A percentile compares a stretch with the other conserved stretches of the same genome.
These are phyloP conservation scores for Lepiota brunneoincarnata DNA, from an alignment of 768 basidiomycete species.

Conservation along the genomic window DNA sequence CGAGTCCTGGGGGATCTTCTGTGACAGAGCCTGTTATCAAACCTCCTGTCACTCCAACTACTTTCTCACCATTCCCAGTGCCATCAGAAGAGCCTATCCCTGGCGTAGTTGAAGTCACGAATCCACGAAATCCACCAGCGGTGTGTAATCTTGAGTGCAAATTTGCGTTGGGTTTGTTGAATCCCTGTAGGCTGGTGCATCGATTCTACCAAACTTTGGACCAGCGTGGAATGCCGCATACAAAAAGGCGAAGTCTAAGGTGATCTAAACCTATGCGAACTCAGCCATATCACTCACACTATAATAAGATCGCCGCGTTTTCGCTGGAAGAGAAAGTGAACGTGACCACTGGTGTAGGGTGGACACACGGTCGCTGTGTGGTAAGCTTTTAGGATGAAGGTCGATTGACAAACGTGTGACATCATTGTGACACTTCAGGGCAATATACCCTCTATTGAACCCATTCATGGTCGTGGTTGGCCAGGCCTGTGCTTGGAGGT, in stretches of 20 bases:
- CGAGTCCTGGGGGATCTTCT: conserved; percentile 2
- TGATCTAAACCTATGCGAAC: conserved; percentile 18
- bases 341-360: conserved; percentile 66
- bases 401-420: background rate
- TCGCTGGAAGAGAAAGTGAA: conserved; percentile 65
- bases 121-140: conserved; percentile 45
- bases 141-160: conserved; percentile 26
- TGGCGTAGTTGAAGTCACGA: conserved; percentile 13
- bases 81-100: conserved; percentile 48
- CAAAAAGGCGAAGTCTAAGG: conserved; percentile 53
- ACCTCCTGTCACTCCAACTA: conserved; percentile 14
- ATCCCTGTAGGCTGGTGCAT: conserved; percentile 28
- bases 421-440: conserved; percentile 29
- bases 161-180: background rate
- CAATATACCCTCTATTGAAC: conserved; percentile 53
- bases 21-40: conserved; percentile 9
- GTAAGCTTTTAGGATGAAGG: conserved; percentile 33
- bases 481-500: conserved; percentile 75
- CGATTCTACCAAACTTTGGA: conserved; percentile 42
- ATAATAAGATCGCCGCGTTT: conserved; percentile 40
- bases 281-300: conserved; percentile 9
- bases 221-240: conserved; percentile 61
- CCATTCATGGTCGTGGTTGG: conserved; percentile 42
- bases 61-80: conserved; percentile 61
- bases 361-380: conserved; percentile 64